A percentile compares a stretch with the other conserved stretches of the same genome.
Evolutionary conservation across 352 stramenopile genomes (phyloP).

Genomic region (Thraustochytrium striatum): DNA sequence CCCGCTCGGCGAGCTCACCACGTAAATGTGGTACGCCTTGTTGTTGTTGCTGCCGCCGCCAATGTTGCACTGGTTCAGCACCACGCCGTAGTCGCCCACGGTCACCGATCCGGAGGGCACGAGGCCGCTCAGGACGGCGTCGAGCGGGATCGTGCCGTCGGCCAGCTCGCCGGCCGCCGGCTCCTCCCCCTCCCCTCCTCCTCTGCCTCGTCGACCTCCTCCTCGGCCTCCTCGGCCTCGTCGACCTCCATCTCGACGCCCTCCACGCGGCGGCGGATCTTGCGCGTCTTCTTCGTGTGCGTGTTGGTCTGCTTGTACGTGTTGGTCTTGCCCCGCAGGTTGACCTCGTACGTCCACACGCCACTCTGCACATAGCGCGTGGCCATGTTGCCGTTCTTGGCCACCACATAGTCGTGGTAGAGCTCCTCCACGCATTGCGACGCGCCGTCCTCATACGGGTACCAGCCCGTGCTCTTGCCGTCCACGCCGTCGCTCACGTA

Average conservation of each 20-base stretch:
- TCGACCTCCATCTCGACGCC: background rate
- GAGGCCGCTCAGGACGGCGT: background rate
- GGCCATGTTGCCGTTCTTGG: slow-evolving; percentile 5
- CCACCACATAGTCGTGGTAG: slow-evolving; percentile 36
- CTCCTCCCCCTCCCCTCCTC: no score
- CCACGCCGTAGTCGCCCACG: slow-evolving; percentile 41
- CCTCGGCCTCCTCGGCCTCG: background rate
- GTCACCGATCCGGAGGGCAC: background rate
- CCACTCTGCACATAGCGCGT: slow-evolving; percentile 52
- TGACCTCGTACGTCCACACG: slow-evolving; percentile 49
- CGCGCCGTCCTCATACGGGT: slow-evolving; percentile 51
- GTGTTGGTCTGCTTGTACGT: slow-evolving; percentile 51
- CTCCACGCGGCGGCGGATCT: slow-evolving; percentile 1
- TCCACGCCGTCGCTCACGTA: slow-evolving; percentile 53
- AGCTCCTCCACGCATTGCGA: slow-evolving; percentile 45
- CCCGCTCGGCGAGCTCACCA: slow-evolving; percentile 2
- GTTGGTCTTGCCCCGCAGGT: slow-evolving; percentile 48
- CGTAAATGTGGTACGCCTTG: slow-evolving; percentile 57
- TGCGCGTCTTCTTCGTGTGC: slow-evolving; percentile 21
- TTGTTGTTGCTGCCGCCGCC: slow-evolving; percentile 54
- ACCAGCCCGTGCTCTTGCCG: slow-evolving; percentile 56
- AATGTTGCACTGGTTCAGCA: slow-evolving; percentile 57
- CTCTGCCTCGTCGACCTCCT: no score
- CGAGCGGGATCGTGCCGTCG: background rate
- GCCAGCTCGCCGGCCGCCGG: background rate